These are phyloP conservation scores for Xylaria hypoxylon DNA, from an alignment of 2,329 filamentous ascomycete genomes.

Conservation along the genomic window DNA sequence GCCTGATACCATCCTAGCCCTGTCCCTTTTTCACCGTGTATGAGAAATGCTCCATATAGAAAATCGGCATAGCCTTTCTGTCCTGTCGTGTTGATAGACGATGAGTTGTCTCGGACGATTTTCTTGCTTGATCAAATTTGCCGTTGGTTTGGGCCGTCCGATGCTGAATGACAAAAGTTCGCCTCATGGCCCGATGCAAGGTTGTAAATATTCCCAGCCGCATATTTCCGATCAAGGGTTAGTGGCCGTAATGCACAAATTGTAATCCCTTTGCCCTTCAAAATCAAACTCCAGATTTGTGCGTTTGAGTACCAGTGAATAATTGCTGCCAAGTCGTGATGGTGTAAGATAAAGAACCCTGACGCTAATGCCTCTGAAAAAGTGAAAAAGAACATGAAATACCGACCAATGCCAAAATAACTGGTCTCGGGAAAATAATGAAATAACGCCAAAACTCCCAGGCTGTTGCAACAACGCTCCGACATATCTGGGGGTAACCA, in stretches of 20 bases:
- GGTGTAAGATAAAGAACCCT: slow-evolving; percentile 41
- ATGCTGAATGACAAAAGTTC: slow-evolving; percentile 33
- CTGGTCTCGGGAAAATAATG: slow-evolving; percentile 41
- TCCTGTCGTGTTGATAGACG: slow-evolving; percentile 16
- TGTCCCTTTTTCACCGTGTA: slow-evolving; percentile 33
- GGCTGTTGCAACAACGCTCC: slow-evolving; percentile 44
- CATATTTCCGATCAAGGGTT: slow-evolving; percentile 27
- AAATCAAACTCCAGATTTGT: slow-evolving; percentile 38
- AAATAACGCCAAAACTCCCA: slow-evolving; percentile 49
- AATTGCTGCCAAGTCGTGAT: slow-evolving; percentile 38
- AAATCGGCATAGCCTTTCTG: slow-evolving; percentile 28
- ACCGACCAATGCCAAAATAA: slow-evolving; percentile 49
- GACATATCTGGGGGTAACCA: slow-evolving; percentile 45
- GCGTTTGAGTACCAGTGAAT: slow-evolving; percentile 34
- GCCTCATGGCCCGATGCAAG: slow-evolving; percentile 24
- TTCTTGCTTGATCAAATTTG: slow-evolving; percentile 25
- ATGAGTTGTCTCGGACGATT: slow-evolving; percentile 18
- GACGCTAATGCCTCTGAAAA: slow-evolving; percentile 49
- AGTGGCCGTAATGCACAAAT: slow-evolving; percentile 30
- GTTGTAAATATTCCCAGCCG: slow-evolving; percentile 25
- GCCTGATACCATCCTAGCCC: slow-evolving; percentile 28
- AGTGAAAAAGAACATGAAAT: slow-evolving; percentile 44
- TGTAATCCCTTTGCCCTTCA: slow-evolving; percentile 31
- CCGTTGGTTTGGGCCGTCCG: slow-evolving; percentile 23
- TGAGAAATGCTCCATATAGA: slow-evolving; percentile 34